A percentile compares a stretch with the other conserved stretches of the same genome.
Conservation (phyloP, 2,329 filamentous ascomycete species). For the Penicillium sp. region DNA sequence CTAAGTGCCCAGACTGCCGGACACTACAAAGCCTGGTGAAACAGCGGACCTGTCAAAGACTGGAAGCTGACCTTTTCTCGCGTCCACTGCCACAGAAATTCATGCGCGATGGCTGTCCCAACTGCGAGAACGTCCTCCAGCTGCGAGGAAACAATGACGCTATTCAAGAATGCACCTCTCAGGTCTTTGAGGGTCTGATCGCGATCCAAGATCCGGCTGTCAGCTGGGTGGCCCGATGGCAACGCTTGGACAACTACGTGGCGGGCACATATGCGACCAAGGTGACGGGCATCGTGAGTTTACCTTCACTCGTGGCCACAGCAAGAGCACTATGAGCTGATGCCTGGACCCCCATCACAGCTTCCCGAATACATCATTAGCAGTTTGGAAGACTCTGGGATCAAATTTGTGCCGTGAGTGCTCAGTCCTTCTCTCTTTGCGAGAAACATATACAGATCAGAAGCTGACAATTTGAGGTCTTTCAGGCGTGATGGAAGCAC, state of each 20-base stretch:
- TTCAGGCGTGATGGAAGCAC: constrained; percentile 43
- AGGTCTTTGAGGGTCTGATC: constrained; percentile 91
- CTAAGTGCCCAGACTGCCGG: not conserved
- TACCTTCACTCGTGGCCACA: not conserved
- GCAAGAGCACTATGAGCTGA: not conserved
- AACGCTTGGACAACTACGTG: constrained; percentile 82
- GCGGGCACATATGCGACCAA: constrained; percentile 90
- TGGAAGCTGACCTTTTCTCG: not conserved
- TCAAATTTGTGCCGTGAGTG: constrained; percentile 55
- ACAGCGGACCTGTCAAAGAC: not conserved
- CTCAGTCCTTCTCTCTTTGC: not conserved
- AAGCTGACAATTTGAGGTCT: not conserved
- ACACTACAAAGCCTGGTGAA: not conserved
- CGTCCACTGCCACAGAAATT: constrained; percentile 59
- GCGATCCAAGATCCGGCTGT: constrained; percentile 72
- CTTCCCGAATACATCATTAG: constrained; percentile 53
- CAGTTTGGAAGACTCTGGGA: constrained; percentile 52
- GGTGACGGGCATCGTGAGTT: constrained; percentile 69
- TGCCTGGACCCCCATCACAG: constrained; percentile 21
- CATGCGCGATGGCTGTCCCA: constrained; percentile 80
- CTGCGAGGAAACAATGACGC: constrained; percentile 71
- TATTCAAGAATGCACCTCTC: constrained; percentile 88
- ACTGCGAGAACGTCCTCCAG: constrained; percentile 89
- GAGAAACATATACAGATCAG: constrained; percentile 5
- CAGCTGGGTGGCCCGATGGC: constrained; percentile 97